phyloP scores from a whole-genome alignment of 2,329 filamentous ascomycete species.

The Aspergillus arachidicola region DNA sequence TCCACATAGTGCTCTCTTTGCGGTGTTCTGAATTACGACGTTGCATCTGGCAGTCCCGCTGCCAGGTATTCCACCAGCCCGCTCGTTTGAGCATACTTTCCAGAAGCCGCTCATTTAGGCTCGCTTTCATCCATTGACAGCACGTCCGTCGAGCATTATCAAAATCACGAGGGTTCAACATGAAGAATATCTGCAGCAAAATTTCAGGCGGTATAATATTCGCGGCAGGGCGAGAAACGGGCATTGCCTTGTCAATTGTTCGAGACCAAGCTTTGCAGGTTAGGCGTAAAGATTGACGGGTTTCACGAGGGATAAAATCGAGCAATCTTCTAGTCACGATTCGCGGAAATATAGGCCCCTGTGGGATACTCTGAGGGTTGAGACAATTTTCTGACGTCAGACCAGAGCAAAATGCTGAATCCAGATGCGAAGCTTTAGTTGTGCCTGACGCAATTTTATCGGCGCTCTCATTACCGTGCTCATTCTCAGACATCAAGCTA shows the following conservation, averaged over 20 bases:
- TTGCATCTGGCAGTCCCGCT: constrained; percentile 29
- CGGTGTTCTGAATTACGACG: constrained; percentile 34
- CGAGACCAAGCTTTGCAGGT: constrained; percentile 39
- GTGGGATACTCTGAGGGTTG: background rate
- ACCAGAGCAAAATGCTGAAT: background rate
- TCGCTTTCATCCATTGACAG: constrained; percentile 61
- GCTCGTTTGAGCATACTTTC: constrained; percentile 57
- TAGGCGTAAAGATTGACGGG: constrained; percentile 29
- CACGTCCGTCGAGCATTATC: constrained; percentile 64
- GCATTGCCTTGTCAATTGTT: constrained; percentile 25
- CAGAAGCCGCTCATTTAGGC: constrained; percentile 56
- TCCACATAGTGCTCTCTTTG: constrained; percentile 41
- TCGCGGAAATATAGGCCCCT: constrained; percentile 6
- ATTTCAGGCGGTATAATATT: constrained; percentile 52
- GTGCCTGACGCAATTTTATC: background rate
- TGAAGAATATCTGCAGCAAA: constrained; percentile 50
- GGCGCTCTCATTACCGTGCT: background rate
- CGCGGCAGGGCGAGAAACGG: constrained; percentile 30
- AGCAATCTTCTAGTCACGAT: constrained; percentile 14
- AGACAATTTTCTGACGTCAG: background rate
- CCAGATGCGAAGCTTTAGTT: background rate
- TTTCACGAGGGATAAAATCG: constrained; percentile 10
- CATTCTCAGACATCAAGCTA: background rate
- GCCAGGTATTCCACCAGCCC: constrained; percentile 55
- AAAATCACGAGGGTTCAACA: constrained; percentile 55